Evolutionary conservation across 179 eudicot species (phyloP), one percentile per base, ranked within the genome.

Genomic region (Silene coronaria): DNA sequence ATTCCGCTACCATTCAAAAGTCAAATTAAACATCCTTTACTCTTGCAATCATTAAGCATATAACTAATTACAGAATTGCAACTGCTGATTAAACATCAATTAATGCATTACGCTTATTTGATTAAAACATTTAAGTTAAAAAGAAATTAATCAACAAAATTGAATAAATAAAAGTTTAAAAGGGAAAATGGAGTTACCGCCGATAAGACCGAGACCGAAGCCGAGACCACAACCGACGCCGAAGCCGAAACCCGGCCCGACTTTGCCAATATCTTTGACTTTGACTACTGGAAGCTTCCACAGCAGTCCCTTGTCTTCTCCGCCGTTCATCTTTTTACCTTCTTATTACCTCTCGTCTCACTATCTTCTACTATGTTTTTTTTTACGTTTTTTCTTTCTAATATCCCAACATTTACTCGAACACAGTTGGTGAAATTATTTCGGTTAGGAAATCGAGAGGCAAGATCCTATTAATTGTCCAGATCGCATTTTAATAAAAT

Each of bases 211-310:
- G 57, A 90, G 8, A 34, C 91, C 98, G 63, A 93, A 82, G 30
- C 98, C 98, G 36, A 90, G 36, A 72, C 98, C 98, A 34, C 98
- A 94, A 69, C 98, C 98, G 12, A 88, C 93, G 13, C 98, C 98
- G 26, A 86, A 4, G 28, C 94, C 97, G 27, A 94, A 94, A 76
- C 80, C 96, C 14, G 97, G 98, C 0, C 97, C 98, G 24, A 90
- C 57, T 58, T 82, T 90, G 5, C 97, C 97, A 36, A 90, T 57
- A 8, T 87, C 81, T 28, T 83, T 85, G 27, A 84, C 78, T 68
- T 77, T 86, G 21, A 90, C 12, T 8, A 42, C 77, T 6, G 97
- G 98, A 17, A 93, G 88, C 81, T 81, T 93, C 97, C 97, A 91
- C 14, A 93, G 57, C 19, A 91, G 75, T 2, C 97, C 98, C 78